phyloP scores from a whole-genome alignment of 2,329 filamentous ascomycete species.

The Dothistroma pini region DNA sequence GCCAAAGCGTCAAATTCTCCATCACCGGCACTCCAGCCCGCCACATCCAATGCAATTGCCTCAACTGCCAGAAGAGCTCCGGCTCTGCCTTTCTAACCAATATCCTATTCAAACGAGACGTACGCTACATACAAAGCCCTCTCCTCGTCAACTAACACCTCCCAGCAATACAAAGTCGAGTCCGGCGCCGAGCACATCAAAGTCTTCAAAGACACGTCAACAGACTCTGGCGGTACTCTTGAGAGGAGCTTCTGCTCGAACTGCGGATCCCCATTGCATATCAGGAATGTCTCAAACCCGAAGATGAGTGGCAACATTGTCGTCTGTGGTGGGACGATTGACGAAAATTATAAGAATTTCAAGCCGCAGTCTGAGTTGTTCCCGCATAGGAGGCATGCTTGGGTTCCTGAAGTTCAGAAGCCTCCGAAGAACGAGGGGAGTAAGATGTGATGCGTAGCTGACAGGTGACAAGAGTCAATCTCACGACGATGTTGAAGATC shows the following conservation, averaged over 20 bases:
- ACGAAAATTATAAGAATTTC: not conserved
- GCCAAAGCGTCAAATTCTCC: conserved; percentile 3
- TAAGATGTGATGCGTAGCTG: not conserved
- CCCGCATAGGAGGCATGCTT: conserved; percentile 1
- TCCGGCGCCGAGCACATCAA: conserved; percentile 4
- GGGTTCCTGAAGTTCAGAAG: conserved; percentile 4
- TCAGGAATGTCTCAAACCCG: not conserved
- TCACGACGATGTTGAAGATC: not conserved
- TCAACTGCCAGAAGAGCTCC: conserved; percentile 3
- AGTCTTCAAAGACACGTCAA: conserved; percentile 1
- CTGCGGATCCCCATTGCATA: conserved; percentile 1
- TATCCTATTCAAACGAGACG: conserved; percentile 3
- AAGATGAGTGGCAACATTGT: conserved; percentile 4
- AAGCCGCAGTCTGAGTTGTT: conserved; percentile 3
- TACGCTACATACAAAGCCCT: not conserved
- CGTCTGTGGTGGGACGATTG: not conserved
- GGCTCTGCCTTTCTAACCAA: not conserved
- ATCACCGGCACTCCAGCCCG: not conserved
- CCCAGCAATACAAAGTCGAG: conserved; percentile 1
- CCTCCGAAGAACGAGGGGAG: not conserved
- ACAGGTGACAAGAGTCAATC: not conserved
- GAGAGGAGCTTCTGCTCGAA: conserved; percentile 3
- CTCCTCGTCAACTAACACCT: not conserved
- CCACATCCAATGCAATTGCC: conserved; percentile 5
- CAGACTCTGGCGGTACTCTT: conserved; percentile 1